Conservation (phyloP, 805 yeast genomes). For the Wickerhamomyces rabaulensis region DNA sequence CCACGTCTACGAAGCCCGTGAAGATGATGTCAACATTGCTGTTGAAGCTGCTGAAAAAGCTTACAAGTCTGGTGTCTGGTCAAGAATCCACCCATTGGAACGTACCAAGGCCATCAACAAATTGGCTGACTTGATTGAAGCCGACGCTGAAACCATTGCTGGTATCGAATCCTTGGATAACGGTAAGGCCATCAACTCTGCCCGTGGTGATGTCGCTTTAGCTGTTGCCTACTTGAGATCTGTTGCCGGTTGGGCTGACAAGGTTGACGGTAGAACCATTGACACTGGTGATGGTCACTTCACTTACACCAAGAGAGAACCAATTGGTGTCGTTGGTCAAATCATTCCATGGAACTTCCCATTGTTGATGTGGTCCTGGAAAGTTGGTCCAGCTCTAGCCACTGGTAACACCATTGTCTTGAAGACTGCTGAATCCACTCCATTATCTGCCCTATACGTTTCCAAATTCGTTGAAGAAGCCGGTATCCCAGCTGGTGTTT, state of each 20-base stretch:
- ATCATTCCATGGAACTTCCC: conserved; percentile 14
- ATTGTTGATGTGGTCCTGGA: conserved; percentile 13
- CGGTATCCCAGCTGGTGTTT: conserved; percentile 13
- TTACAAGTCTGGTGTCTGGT: conserved; percentile 10
- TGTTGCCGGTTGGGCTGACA: conserved; percentile 13
- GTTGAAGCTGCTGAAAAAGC: conserved; percentile 11
- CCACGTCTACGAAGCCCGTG: conserved; percentile 8
- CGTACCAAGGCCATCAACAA: conserved; percentile 11
- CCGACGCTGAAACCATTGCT: conserved; percentile 8
- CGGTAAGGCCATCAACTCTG: conserved; percentile 10
- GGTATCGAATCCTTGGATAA: conserved; percentile 9
- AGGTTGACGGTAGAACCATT: conserved; percentile 13
- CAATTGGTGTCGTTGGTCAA: conserved; percentile 14
- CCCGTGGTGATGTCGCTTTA: conserved; percentile 12
- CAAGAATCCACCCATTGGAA: conserved; percentile 7
- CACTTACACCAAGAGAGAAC: conserved; percentile 10
- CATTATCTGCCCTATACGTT: conserved; percentile 11
- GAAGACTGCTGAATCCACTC: conserved; percentile 11
- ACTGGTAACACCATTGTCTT: conserved; percentile 11
- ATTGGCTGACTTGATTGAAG: conserved; percentile 9
- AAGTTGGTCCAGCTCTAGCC: conserved; percentile 12
- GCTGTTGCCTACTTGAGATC: conserved; percentile 12
- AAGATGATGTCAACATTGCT: conserved; percentile 9
- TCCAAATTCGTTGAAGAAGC: conserved; percentile 9
- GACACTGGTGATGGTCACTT: conserved; percentile 7